A percentile compares a stretch with the other conserved stretches of the same genome.
Evolutionary conservation across 495 filamentous ascomycete genomes (phyloP).

Genomic region (Tuber melanosporum): DNA sequence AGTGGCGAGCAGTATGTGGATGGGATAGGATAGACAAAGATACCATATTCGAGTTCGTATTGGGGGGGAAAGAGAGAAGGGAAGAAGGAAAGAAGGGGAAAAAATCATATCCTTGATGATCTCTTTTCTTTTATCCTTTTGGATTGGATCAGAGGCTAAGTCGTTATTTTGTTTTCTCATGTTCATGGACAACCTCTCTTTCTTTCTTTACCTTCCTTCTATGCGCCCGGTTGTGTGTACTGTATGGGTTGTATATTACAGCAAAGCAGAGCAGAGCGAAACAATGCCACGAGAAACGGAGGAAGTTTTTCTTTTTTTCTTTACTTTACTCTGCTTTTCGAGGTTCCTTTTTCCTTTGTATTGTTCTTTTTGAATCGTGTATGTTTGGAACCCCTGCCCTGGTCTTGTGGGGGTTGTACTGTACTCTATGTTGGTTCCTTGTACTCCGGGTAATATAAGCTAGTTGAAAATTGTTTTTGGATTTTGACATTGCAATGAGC

Average conservation of each 20-base stretch:
- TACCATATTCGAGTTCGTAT: not conserved
- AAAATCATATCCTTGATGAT: not conserved
- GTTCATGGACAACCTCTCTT: not conserved
- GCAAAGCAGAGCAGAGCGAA: not conserved
- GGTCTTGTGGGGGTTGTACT: not conserved
- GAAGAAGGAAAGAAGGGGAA: not conserved
- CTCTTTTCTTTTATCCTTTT: not conserved
- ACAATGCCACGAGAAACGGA: not conserved
- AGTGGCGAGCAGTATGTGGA: not conserved
- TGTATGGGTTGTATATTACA: slow-evolving; percentile 1
- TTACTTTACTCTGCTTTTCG: not conserved
- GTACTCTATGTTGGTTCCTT: not conserved
- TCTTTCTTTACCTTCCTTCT: not conserved
- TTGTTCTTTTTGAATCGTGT: not conserved
- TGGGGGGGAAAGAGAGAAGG: not conserved
- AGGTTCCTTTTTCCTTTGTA: not conserved
- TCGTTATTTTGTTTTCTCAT: not conserved
- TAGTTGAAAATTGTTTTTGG: not conserved
- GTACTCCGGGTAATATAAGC: not conserved
- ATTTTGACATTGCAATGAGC: not conserved
- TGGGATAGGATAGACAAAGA: slow-evolving; percentile 4
- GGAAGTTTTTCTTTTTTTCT: not conserved
- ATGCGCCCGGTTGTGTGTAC: not conserved
- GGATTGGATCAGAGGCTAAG: not conserved
- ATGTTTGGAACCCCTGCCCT: not conserved